Evolutionary conservation across 495 filamentous ascomycete genomes (phyloP), one percentile per base, ranked within the genome.

Genomic region (Podospora bellae-mahoneyi): DNA sequence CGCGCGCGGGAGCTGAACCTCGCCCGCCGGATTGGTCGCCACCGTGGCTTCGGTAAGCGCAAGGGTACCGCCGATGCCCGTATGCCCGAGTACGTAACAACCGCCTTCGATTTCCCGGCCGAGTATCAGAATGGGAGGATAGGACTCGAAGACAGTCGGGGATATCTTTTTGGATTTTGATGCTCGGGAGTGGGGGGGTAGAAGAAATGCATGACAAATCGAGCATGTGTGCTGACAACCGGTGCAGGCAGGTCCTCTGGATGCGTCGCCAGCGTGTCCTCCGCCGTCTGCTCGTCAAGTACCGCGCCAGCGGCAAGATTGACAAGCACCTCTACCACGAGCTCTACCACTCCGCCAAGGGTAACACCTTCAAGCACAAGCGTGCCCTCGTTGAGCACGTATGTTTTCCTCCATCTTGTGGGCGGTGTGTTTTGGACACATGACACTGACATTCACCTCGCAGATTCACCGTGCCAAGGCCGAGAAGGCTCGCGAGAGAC

Each of bases 321-420:
- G 95, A 99, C 87, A 99, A 99, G 89, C 96, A 99, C 87, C 93
- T 99, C 64, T 99, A 99, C 89, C 95, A 99, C 88, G 92, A 97
- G 86, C 93, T 99, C 72, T 99, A 99, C 87, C 94, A 97, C 83
- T 85, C 96, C 76, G 91, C 90, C 90, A 99, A 99, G 93, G 95
- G 95, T 96, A 99, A 99, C 89, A 94, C 95, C 81, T 99, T 99
- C 91, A 99, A 99, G 93, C 95, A 99, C 90, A 99, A 97, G 92
- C 91, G 95, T 79, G 95, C 92, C 72, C 89, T 99, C 74, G 92
- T 99, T 80, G 95, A 99, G 86, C 95, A 99, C 86, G 95, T 99
- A 92, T 79, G 95, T 93, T 77, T 55, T 54, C 32, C 39, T 16
- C 30, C 30, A 32, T 32, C 30, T 32, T 32, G 30, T 7, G 30